A percentile compares a stretch with the other conserved stretches of the same genome.
Evolutionary conservation across 2,329 filamentous ascomycete species (phyloP).

Genomic region (Clonostachys rhizophaga): DNA sequence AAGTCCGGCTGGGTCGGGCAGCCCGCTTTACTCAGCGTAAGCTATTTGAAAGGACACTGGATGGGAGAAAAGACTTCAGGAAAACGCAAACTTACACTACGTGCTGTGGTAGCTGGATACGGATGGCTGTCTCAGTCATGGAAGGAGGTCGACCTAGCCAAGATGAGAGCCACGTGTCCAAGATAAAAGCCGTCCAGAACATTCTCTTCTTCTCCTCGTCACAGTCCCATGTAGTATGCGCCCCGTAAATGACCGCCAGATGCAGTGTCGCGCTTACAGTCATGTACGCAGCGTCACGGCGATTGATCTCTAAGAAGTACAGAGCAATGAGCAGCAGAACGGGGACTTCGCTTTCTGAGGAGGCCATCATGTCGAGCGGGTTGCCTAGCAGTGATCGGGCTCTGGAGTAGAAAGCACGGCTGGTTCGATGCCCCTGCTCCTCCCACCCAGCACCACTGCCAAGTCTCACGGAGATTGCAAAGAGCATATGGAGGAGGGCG

Average conservation of each 20-base stretch:
- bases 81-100: constrained; percentile 24
- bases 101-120: constrained; percentile 31
- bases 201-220: constrained; percentile 38
- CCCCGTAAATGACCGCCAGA: constrained; percentile 40
- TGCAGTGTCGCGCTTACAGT: constrained; percentile 40
- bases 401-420: constrained; percentile 36
- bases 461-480: neutral
- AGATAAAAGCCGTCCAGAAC: constrained; percentile 48
- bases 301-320: constrained; percentile 43
- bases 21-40: too few relatives aligned
- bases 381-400: constrained; percentile 38
- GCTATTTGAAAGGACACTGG: too few relatives aligned
- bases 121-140: constrained; percentile 41
- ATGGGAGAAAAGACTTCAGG: too few relatives aligned
- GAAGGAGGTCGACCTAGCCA: constrained; percentile 42
- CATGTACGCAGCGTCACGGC: constrained; percentile 42
- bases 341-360: constrained; percentile 34
- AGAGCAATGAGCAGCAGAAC: constrained; percentile 40
- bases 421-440: neutral
- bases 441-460: neutral
- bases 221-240: constrained; percentile 21
- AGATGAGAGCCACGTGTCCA: constrained; percentile 43
- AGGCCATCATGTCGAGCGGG: constrained; percentile 34
- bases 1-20: too few relatives aligned
- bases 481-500: constrained; percentile 34